Base-by-base conservation (phyloP, 2,329 filamentous ascomycete genomes). In the Botrytis hyacinthi region DNA sequence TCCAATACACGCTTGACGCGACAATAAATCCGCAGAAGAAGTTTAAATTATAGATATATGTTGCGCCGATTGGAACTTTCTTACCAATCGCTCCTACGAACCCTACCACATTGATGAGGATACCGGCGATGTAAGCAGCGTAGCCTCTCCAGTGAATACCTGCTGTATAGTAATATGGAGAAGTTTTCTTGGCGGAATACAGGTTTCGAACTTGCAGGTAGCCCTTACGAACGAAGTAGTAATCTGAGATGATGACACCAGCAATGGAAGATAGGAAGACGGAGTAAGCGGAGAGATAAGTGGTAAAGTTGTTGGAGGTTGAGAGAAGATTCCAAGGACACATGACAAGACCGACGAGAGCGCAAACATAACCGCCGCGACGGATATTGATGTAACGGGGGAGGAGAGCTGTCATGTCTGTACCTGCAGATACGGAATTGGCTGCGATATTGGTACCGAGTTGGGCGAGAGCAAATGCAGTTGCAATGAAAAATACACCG, bases 261-360 rank as follows among this genome's bases (percentile, higher is more conserved):
- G 93, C 94, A 76, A 98, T 97, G 61, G 92, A 94, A 74, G 92
- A 95, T n/a, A 98, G 87, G 83, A 98, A 98, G 73, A 98, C 94
- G 4, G 92, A 94, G 84, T 97, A 97, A 1, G 95, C 92, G 0
- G 93, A 96, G 0, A 98, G 89, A 80, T 97, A 97, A 5, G 93
- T 97, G 0, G 93, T 96, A 84, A 97, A 97, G 82, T 91, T 90
- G 85, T 95, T 97, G 62, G 89, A 89, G 62, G 85, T 85, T 2
- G 87, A 90, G 14, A 97, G 88, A 0, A 97, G 87, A 74, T 93
- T 92, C 89, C 91, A 95, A 0, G 95, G 95, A 81, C 93, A 96
- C 89, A 97, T 97, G 75, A 90, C 92, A 20, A 97, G 85, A 72
- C 93, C 94, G 72, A 97, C 85, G 1, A 87, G 81, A 0, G 94